Evolutionary conservation across 805 yeast genomes (phyloP).

Genomic region (Metschnikowia peoriensis): DNA sequence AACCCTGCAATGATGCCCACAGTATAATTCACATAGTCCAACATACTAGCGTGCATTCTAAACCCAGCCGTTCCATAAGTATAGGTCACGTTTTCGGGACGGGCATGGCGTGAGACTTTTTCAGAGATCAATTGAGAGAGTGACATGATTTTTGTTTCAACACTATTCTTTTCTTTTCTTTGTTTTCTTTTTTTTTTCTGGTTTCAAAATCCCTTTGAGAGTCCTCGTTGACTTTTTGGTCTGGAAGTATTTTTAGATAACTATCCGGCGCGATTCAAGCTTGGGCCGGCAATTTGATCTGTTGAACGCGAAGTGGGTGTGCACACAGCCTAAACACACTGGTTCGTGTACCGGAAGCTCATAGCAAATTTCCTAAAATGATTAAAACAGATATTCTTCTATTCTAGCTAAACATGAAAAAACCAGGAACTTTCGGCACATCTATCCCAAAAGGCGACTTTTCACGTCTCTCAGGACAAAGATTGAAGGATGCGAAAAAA

Average conservation of each 20-base stretch:
- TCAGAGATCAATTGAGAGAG: conserved; percentile 7
- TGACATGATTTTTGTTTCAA: conserved; percentile 4
- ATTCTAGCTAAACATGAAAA: conserved; percentile 5
- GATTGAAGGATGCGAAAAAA: conserved; percentile 13
- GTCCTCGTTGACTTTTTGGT: too few relatives aligned
- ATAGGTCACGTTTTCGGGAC: conserved; percentile 42
- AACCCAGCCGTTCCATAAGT: conserved; percentile 98
- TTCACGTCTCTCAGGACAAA: conserved; percentile 7
- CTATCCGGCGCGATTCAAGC: too few relatives aligned
- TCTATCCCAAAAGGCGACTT: conserved; percentile 4
- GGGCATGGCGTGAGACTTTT: conserved; percentile 33
- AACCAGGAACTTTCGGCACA: conserved; percentile 13
- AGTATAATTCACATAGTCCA: conserved; percentile 79
- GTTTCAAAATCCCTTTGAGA: too few relatives aligned
- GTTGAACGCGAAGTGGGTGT: too few relatives aligned
- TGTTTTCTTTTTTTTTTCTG: not conserved
- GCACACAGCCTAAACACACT: too few relatives aligned
- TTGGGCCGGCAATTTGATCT: too few relatives aligned
- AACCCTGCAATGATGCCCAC: conserved; percentile 81
- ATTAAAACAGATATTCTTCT: too few relatives aligned
- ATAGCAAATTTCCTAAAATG: not conserved
- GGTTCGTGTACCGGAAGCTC: too few relatives aligned
- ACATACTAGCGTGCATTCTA: conserved; percentile 63
- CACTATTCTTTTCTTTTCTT: too few relatives aligned
- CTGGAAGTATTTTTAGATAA: too few relatives aligned